phyloP scores from a whole-genome alignment of 192 early-diverging fungal species.

The Mortierella antarctica region DNA sequence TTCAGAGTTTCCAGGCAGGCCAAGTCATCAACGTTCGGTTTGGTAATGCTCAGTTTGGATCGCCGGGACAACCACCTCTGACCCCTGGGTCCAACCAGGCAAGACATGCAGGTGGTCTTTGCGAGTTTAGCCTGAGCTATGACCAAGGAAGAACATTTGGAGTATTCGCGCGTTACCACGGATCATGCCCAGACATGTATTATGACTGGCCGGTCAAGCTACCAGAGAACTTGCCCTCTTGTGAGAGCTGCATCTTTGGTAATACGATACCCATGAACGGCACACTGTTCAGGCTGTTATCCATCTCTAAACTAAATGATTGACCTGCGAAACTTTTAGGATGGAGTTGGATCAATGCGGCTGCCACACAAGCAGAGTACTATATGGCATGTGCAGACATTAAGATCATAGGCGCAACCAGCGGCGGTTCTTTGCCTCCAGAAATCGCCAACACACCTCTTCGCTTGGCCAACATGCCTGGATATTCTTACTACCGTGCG shows the following conservation, averaged over 20 bases:
- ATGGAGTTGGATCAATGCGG: slow-evolving; percentile 80
- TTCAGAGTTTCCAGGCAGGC: slow-evolving; percentile 63
- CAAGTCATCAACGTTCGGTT: slow-evolving; percentile 62
- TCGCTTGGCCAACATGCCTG: slow-evolving; percentile 42
- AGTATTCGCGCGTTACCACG: slow-evolving; percentile 50
- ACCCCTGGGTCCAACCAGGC: slow-evolving; percentile 56
- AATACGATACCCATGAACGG: background rate
- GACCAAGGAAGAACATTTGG: slow-evolving; percentile 70
- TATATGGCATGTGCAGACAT: slow-evolving; percentile 85
- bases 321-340: slow-evolving; percentile 14
- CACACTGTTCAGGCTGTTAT: background rate
- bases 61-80: slow-evolving; percentile 21
- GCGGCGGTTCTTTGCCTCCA: slow-evolving; percentile 45
- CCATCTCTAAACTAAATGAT: background rate
- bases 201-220: slow-evolving; percentile 54
- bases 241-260: slow-evolving; percentile 53
- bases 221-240: slow-evolving; percentile 50
- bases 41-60: slow-evolving; percentile 42
- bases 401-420: slow-evolving; percentile 58
- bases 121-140: slow-evolving; percentile 74
- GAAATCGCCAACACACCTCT: slow-evolving; percentile 18
- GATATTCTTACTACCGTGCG: slow-evolving; percentile 28
- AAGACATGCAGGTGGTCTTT: slow-evolving; percentile 73
- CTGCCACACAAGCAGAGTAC: slow-evolving; percentile 73
- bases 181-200: slow-evolving; percentile 56